Base-by-base conservation (phyloP, 257 asterid species). In the Fraxinus cuspidata region DNA sequence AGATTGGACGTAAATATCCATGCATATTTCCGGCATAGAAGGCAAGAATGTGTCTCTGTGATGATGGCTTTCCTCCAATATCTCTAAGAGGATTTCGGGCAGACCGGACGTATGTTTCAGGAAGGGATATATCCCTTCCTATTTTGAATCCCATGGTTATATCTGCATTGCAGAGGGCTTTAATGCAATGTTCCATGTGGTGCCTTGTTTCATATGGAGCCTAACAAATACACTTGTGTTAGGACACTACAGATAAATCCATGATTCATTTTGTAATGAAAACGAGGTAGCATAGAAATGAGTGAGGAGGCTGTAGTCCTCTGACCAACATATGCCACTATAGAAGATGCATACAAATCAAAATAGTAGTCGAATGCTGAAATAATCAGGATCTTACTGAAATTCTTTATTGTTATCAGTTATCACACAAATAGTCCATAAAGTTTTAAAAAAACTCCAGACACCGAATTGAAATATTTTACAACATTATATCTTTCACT, bases 141-240 rank as follows among this genome's bases (percentile, higher is more conserved):
- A 92, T 87, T 82, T 91, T 92, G 87, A 92, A 94, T 74, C 97
- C 97, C 40, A n/a, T 28, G 11, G 96, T 87, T 8, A 92, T 89
- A 77, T 94, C 97, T 0, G 98, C 97, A 32, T 94, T 92, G 70
- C 98, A 94, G n/a, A 94, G 96, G 81, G 94, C 96, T 85, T 88
- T 92, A 13, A 94, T 87, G 87, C 97, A 92, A 70, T 86, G 91
- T 65, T 87, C 94, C 98, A 94, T 94, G 88, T 88, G 94, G 82
- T 90, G 93, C 74, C 96, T 87, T 70, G 97, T 92, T 65, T 90
- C 97, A 10, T 88, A 88, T 1, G 97, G 97, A 80, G 98, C 98
- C 98, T 94, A 84, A 78, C 34, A 56, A 64, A 34, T 56, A 70
- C 5, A 70, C 72, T 44, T n/a, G 66, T 21, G 66, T 58, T 58